Percentiles rank a stretch among this genome's conserved stretches.
Evolutionary conservation across 345 rosid species (phyloP).

Genomic region (Ceriops decandra): DNA sequence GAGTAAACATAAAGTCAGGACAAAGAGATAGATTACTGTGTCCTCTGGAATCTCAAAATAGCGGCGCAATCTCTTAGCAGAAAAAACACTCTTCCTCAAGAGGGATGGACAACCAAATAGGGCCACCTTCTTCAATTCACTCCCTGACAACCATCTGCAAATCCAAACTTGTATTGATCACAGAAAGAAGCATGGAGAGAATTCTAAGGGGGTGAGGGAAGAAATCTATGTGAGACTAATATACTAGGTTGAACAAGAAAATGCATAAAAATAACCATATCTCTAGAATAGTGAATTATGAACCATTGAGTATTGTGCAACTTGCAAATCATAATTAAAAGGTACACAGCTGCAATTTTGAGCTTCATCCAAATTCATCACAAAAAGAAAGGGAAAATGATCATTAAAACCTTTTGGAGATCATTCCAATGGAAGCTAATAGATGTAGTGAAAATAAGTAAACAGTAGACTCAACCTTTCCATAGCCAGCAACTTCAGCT

Average conservation of each 20-base stretch:
- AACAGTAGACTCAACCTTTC: no score
- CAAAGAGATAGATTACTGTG: constrained; percentile 40
- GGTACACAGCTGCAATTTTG: no score
- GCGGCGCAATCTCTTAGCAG: constrained; percentile 70
- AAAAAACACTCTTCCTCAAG: constrained; percentile 38
- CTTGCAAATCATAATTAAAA: no score
- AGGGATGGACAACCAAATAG: constrained; percentile 72
- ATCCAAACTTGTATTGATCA: not conserved
- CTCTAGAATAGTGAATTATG: not conserved
- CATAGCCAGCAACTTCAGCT: no score
- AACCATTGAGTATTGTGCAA: no score
- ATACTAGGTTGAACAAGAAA: not conserved
- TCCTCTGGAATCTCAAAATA: constrained; percentile 62
- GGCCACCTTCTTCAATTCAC: constrained; percentile 58
- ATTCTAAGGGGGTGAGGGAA: no score
- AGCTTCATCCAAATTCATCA: no score
- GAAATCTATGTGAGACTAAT: no score
- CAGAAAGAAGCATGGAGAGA: not conserved
- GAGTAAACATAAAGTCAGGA: not conserved
- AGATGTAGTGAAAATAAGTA: no score
- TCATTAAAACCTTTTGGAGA: no score
- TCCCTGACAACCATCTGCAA: constrained; percentile 76
- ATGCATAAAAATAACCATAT: not conserved
- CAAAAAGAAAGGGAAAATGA: no score
- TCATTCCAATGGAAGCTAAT: no score